These are phyloP conservation scores for Thamnidium elegans DNA, from an alignment of 192 early-diverging fungal species.

Conservation along the genomic window DNA sequence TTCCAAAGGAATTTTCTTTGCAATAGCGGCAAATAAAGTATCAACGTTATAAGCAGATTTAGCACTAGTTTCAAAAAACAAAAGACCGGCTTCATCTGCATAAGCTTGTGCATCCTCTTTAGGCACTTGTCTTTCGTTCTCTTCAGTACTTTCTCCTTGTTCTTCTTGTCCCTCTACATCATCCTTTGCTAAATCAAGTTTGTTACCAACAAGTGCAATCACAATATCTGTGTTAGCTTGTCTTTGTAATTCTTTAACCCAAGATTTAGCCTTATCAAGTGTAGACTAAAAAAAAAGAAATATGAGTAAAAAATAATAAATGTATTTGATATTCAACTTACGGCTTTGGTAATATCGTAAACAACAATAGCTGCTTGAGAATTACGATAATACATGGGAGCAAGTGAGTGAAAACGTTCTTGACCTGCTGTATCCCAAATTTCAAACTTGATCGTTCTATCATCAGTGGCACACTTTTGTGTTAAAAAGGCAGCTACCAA, in stretches of 20 bases:
- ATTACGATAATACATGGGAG: slow-evolving; percentile 96
- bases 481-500: slow-evolving; percentile 76
- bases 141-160: slow-evolving; percentile 25
- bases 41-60: slow-evolving; percentile 88
- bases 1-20: neutral
- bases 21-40: slow-evolving; percentile 85
- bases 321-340: slow-evolving; percentile 32
- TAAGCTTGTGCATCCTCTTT: slow-evolving; percentile 54
- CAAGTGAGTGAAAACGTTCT: slow-evolving; percentile 89
- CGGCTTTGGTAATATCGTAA: slow-evolving; percentile 89
- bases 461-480: slow-evolving; percentile 91
- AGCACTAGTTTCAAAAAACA: slow-evolving; percentile 92
- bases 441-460: slow-evolving; percentile 79
- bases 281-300: slow-evolving; percentile 54
- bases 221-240: slow-evolving; percentile 98
- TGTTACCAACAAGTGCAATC: slow-evolving; percentile 97
- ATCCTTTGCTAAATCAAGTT: slow-evolving; percentile 73
- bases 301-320: neutral
- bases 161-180: slow-evolving; percentile 20
- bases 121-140: slow-evolving; percentile 31
- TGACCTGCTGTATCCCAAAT: slow-evolving; percentile 97
- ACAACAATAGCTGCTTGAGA: slow-evolving; percentile 97
- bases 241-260: slow-evolving; percentile 98
- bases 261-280: slow-evolving; percentile 93
- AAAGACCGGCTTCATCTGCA: slow-evolving; percentile 67